phyloP scores from a whole-genome alignment of 2,329 filamentous ascomycete genomes.

The Alternaria sp. region DNA sequence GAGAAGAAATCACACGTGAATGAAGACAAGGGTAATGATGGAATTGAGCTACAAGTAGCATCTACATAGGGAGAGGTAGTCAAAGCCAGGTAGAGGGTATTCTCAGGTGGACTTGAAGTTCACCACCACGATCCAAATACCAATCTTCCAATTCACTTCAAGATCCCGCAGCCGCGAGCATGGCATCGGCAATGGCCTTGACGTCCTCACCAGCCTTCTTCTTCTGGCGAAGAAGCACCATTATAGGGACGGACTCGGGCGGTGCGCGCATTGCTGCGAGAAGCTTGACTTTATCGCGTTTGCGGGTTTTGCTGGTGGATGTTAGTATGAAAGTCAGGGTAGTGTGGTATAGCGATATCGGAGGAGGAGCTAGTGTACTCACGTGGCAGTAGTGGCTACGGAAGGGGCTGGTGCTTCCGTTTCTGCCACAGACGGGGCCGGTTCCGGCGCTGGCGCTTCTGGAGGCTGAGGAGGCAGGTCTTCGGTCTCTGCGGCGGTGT shows the following conservation, averaged over 20 bases:
- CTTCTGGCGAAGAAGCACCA: slow-evolving; percentile 26
- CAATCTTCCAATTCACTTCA: slow-evolving; percentile 8
- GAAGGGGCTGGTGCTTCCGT: neutral
- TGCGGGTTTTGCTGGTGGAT: neutral
- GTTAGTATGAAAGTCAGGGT: neutral
- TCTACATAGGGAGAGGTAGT: neutral
- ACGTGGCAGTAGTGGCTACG: slow-evolving; percentile 7
- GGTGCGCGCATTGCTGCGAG: slow-evolving; percentile 7
- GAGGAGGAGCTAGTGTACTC: neutral
- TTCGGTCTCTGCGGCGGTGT: neutral
- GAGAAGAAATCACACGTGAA: neutral
- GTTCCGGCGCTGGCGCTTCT: neutral
- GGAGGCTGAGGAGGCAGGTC: neutral
- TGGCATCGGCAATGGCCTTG: slow-evolving; percentile 20
- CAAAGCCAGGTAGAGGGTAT: neutral
- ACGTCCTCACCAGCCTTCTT: slow-evolving; percentile 34
- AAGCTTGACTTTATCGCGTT: slow-evolving; percentile 14
- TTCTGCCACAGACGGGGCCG: neutral
- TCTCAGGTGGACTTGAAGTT: slow-evolving; percentile 2
- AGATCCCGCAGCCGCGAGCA: slow-evolving; percentile 9
- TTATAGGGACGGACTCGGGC: slow-evolving; percentile 16
- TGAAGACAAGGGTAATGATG: neutral
- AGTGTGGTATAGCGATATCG: neutral
- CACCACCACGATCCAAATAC: slow-evolving; percentile 5
- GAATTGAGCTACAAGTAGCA: neutral